These are phyloP conservation scores for Trichoderma breve DNA, from an alignment of 2,329 filamentous ascomycete species.

Conservation along the genomic window DNA sequence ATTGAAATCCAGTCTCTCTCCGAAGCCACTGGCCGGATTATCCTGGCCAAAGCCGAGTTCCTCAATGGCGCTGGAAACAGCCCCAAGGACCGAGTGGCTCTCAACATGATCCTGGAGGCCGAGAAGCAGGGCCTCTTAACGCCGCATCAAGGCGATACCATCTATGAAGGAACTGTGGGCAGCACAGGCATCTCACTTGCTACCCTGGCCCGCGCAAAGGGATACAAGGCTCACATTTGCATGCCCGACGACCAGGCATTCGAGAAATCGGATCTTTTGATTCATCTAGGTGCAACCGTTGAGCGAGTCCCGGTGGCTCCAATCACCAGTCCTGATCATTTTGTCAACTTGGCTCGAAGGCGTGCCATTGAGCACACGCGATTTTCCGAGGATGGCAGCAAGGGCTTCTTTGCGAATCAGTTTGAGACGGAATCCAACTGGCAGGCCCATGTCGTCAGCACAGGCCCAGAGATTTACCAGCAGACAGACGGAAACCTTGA, in stretches of 20 bases:
- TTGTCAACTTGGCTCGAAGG: slow-evolving; percentile 83
- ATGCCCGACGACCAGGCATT: slow-evolving; percentile 90
- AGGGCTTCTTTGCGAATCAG: slow-evolving; percentile 92
- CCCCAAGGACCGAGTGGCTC: slow-evolving; percentile 91
- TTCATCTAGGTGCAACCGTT: slow-evolving; percentile 87
- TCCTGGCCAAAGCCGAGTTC: slow-evolving; percentile 93
- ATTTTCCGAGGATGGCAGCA: slow-evolving; percentile 55
- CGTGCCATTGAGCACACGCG: slow-evolving; percentile 73
- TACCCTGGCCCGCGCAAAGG: slow-evolving; percentile 79
- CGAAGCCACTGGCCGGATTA: slow-evolving; percentile 80
- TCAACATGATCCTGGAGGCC: slow-evolving; percentile 81
- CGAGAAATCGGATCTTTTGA: slow-evolving; percentile 86
- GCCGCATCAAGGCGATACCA: slow-evolving; percentile 82
- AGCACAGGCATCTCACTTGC: slow-evolving; percentile 95
- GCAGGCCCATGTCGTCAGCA: slow-evolving; percentile 75
- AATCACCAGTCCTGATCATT: slow-evolving; percentile 90
- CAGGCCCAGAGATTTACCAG: slow-evolving; percentile 82
- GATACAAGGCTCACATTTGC: slow-evolving; percentile 92
- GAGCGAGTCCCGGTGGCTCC: slow-evolving; percentile 87
- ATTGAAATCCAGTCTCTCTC: slow-evolving; percentile 83
- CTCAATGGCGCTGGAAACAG: slow-evolving; percentile 92
- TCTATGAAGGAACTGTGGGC: slow-evolving; percentile 96
- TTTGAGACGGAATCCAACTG: slow-evolving; percentile 93
- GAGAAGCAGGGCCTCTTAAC: slow-evolving; percentile 73
- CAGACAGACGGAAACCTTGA: slow-evolving; percentile 75